Percentiles rank a stretch among this genome's conserved stretches.
phyloP scores from a whole-genome alignment of 2,329 filamentous ascomycete genomes.

The Blastomyces parvus region DNA sequence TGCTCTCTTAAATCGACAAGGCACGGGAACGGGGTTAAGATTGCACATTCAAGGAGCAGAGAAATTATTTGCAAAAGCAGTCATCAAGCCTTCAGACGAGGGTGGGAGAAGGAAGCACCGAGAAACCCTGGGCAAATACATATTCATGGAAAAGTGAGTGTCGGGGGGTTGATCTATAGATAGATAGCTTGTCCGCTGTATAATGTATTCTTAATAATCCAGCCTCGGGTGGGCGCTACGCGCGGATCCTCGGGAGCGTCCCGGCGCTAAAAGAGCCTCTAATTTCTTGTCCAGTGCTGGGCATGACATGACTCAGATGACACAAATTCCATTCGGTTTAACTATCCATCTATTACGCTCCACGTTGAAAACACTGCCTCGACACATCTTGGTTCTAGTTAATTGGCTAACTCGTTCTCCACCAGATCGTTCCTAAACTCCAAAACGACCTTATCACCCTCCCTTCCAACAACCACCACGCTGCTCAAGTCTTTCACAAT shows the following conservation, averaged over 20 bases:
- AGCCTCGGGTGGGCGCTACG: too few relatives aligned
- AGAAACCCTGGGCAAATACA: too few relatives aligned
- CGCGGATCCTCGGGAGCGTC: background rate
- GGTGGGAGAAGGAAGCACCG: too few relatives aligned
- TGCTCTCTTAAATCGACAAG: too few relatives aligned
- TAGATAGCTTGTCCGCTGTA: too few relatives aligned
- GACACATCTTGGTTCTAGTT: background rate
- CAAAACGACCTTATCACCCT: background rate
- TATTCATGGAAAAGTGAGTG: too few relatives aligned
- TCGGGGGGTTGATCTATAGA: too few relatives aligned
- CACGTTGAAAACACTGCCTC: background rate
- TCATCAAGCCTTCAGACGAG: too few relatives aligned
- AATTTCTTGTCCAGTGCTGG: background rate
- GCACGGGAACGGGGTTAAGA: too few relatives aligned
- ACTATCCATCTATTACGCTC: background rate
- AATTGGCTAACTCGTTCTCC: background rate
- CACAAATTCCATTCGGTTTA: background rate
- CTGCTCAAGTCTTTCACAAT: constrained; percentile 69
- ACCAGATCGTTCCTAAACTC: background rate
- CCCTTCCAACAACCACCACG: constrained; percentile 37
- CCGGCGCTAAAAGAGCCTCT: background rate
- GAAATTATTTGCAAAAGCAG: too few relatives aligned
- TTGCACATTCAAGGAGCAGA: too few relatives aligned
- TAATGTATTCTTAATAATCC: too few relatives aligned
- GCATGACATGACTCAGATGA: background rate